These are phyloP conservation scores for Aquilaria malaccensis DNA, from an alignment of 345 rosid species.

Conservation along the genomic window DNA sequence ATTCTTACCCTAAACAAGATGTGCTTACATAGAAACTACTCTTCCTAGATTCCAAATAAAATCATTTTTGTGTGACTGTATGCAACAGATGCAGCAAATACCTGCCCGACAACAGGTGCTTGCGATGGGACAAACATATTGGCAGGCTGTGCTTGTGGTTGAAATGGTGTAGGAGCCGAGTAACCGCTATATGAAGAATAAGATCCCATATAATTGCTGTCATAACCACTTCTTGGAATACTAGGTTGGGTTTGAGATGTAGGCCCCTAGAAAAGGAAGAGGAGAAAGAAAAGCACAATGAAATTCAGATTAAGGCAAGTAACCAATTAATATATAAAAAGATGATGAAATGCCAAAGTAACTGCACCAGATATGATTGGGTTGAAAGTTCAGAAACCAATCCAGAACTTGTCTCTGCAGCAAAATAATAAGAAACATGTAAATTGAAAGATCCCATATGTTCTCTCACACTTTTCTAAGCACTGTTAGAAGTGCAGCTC, in stretches of 20 bases:
- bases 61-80: too few species aligned
- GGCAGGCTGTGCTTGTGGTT: slow-evolving; percentile 36
- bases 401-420: slow-evolving; percentile 13
- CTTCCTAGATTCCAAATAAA: too few species aligned
- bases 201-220: slow-evolving; percentile 45
- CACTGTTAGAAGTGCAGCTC: too few species aligned
- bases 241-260: slow-evolving; percentile 40
- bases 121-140: slow-evolving; percentile 66
- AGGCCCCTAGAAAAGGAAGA: slow-evolving; percentile 25
- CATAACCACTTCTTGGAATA: slow-evolving; percentile 41
- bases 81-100: slow-evolving; percentile 13
- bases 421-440: too few species aligned
- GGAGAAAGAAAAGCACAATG: too few species aligned
- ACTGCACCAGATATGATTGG: slow-evolving; percentile 39
- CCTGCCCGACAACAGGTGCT: slow-evolving; percentile 56
- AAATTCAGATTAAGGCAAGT: not conserved
- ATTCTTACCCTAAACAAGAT: too few species aligned
- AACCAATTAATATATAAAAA: slow-evolving; percentile 2
- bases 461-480: too few species aligned
- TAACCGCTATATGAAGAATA: slow-evolving; percentile 48
- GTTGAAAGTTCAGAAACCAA: slow-evolving; percentile 28
- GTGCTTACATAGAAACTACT: too few species aligned
- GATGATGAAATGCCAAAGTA: not conserved
- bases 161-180: slow-evolving; percentile 40
- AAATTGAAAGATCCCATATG: too few species aligned